Evolutionary conservation across 2,329 filamentous ascomycete species (phyloP), one percentile per base, ranked within the genome.

Genomic region (Colletotrichum tabaci): DNA sequence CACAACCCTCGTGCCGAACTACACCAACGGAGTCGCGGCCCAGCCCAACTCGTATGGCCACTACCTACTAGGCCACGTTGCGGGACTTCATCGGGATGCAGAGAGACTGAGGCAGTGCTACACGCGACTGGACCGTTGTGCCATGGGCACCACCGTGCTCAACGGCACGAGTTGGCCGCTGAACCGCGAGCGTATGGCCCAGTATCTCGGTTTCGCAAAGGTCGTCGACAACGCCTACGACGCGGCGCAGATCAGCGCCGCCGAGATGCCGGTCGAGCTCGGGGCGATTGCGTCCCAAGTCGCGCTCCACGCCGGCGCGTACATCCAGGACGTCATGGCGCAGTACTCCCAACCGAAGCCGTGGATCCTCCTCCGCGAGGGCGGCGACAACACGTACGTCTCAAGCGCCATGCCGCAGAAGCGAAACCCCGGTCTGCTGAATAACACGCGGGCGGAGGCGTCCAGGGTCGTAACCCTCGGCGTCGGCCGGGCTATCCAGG

Each of bases 91-190:
- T 12, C 58, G 69, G 4, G 69, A 72, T 23, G 69, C 58, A 2
- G 65, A 72, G 47, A 13, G 69, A 5, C 13, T 72, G 7, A 60
- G 16, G 23, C 65, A 72, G 47, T 70, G 68, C 6, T 70, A 49
- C 21, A 35, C 60, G 21, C 61, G 69, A 5, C 55, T 72, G 13
- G 69, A 72, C 21, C 44, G 69, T 30, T 72, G 65, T 38, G 58
- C 65, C 0, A 69, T 72, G 69, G 69, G 69, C 1, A 65, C 69
- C 23, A 65, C 69, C 1, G 69, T 72, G 4, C 66, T 72, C 1
- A 72, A 72, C 26, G 69, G 69, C 18, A 72, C 69, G 15, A 69
- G 69, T 26, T 72, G 69, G 69, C 66, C 69, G 9, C 61, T 72
- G n/a, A 50, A 72, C 26, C 69, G 69, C 26, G 57, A 65, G 18